Evolutionary conservation across 2,329 filamentous ascomycete species (phyloP).

Genomic region (Venturia effusa): DNA sequence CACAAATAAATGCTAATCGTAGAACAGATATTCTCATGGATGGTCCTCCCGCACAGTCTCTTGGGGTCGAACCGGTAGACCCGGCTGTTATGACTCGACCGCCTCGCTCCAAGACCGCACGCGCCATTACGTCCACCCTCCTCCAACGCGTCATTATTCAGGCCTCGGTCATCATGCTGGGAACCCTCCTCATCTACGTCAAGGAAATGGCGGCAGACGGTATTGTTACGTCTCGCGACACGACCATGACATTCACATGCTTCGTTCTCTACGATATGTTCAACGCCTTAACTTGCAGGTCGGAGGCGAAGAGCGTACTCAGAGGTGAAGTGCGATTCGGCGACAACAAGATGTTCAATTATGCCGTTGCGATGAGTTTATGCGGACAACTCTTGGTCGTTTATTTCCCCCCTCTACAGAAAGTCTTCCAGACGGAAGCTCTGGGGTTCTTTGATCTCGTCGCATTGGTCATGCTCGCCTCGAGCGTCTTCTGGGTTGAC

Average conservation of each 20-base stretch:
- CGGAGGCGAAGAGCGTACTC: constrained; percentile 79
- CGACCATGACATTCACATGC: constrained; percentile 98
- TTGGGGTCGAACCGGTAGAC: constrained; percentile 91
- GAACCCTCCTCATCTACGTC: constrained; percentile 83
- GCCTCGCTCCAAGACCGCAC: constrained; percentile 74
- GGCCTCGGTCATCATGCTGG: constrained; percentile 79
- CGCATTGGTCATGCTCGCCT: constrained; percentile 63
- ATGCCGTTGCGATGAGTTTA: constrained; percentile 77
- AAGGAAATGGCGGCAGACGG: constrained; percentile 81
- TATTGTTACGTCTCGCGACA: constrained; percentile 80
- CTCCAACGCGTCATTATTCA: constrained; percentile 79
- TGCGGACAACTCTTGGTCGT: constrained; percentile 83
- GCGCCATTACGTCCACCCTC: constrained; percentile 77
- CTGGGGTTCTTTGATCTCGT: constrained; percentile 64
- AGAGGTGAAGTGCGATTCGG: constrained; percentile 74
- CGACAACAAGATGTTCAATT: constrained; percentile 91
- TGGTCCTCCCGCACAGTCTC: constrained; percentile 89
- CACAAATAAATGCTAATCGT: constrained; percentile 18
- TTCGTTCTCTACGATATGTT: constrained; percentile 99
- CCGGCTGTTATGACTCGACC: constrained; percentile 88
- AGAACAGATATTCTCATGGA: constrained; percentile 94
- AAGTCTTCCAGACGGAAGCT: constrained; percentile 91
- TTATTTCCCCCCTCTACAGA: constrained; percentile 87
- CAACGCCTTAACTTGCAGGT: constrained; percentile 88
- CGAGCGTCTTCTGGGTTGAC: constrained; percentile 90